A percentile compares a stretch with the other conserved stretches of the same genome.
Conservation (phyloP, 768 basidiomycete species). For the Pisolithus orientalis region DNA sequence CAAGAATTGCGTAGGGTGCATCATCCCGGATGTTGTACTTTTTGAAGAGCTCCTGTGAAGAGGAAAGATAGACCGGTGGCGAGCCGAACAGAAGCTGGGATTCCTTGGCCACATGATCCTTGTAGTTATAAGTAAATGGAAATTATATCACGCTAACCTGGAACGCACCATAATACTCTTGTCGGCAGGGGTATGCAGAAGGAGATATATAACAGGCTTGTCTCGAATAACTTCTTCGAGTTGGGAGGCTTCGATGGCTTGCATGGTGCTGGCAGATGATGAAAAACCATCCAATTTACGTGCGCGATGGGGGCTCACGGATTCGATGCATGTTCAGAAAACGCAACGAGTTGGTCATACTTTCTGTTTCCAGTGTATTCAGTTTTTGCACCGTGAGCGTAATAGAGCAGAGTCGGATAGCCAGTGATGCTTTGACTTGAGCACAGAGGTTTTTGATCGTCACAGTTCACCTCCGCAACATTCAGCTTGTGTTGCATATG, state of each 20-base stretch:
- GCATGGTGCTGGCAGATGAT: slow-evolving; percentile 28
- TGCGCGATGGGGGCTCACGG: slow-evolving; percentile 42
- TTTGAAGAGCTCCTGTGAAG: slow-evolving; percentile 25
- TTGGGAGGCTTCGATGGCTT: slow-evolving; percentile 35
- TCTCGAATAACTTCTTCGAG: slow-evolving; percentile 38
- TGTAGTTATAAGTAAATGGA: not conserved
- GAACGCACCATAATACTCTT: slow-evolving; percentile 27
- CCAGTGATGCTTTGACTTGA: slow-evolving; percentile 59
- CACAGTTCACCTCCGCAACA: slow-evolving; percentile 88
- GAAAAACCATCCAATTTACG: not conserved
- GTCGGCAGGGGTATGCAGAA: slow-evolving; percentile 39
- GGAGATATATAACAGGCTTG: slow-evolving; percentile 53
- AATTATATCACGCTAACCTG: not conserved
- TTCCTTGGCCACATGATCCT: slow-evolving; percentile 54
- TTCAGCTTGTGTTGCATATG: slow-evolving; percentile 65
- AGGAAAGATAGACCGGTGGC: slow-evolving; percentile 41
- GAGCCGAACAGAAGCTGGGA: slow-evolving; percentile 44
- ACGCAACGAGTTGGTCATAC: slow-evolving; percentile 63
- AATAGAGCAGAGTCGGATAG: slow-evolving; percentile 81
- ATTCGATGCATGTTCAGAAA: slow-evolving; percentile 67
- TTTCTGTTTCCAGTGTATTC: slow-evolving; percentile 76
- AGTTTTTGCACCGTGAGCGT: slow-evolving; percentile 48
- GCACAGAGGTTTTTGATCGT: slow-evolving; percentile 65
- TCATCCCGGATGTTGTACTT: slow-evolving; percentile 31
- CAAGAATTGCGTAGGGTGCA: slow-evolving; percentile 59